Base-by-base conservation (phyloP, 305 asterid species). In the Caryopteris hybrid region DNA sequence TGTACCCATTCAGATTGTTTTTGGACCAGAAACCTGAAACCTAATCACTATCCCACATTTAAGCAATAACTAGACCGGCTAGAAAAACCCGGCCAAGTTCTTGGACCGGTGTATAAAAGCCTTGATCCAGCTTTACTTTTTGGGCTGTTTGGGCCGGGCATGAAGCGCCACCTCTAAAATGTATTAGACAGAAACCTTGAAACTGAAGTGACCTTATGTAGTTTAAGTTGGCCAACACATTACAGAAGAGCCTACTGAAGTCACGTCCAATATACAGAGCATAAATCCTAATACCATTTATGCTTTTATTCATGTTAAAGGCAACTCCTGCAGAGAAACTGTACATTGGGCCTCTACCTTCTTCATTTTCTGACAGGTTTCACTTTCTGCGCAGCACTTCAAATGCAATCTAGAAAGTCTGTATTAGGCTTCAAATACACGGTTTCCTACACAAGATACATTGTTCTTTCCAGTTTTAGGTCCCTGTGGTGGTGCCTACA, bases 401-500 rank as follows among this genome's bases (percentile, higher is more conserved):
- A 48, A 54, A 69, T 34, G 60, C 23, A 21, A 23, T 61, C 74
- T 54, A 20, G 47, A n/a, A 25, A 33, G 48, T 43, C 61, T 34
- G 64, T 21, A 7, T 54, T 42, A 27, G 55, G 52, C 14, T 43
- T 33, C 34, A 54, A 17, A 43, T 5, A 50, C 9, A 33, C 60
- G 73, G 36, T 23, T 13, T 38, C 61, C 42, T 11, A 58, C 70
- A 38, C 21, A 45, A 31, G 29, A 4, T 4, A 50, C 11, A 27
- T 33, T 23, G 33, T 17, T 16, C 17, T 53, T 12, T 42, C 52
- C 39, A 20, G 23, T 70, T 78, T 55, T 50, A 76, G 46, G 70
- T 68, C 61, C 74, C 85, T 1, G 78, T 42, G 61, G 76, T 70
- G 46, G 74, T 78, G 52, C 73, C 60, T 39, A 79, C 72, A 48